phyloP scores from a whole-genome alignment of 2,329 filamentous ascomycete species.

The Colletotrichum godetiae region DNA sequence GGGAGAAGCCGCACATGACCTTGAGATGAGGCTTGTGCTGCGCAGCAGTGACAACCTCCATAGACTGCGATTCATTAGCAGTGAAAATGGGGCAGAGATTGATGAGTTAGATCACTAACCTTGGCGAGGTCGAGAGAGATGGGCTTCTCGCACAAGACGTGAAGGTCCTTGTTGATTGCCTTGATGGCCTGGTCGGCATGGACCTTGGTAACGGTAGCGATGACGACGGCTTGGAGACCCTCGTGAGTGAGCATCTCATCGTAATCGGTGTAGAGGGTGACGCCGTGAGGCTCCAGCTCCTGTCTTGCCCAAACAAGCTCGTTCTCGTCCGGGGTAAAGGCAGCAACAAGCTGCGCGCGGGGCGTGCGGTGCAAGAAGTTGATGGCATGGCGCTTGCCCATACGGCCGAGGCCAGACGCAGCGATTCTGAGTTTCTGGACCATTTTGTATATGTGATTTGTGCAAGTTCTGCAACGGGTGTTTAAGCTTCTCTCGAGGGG shows the following conservation, averaged over 20 bases:
- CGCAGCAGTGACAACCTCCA: slow-evolving; percentile 65
- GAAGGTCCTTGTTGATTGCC: slow-evolving; percentile 64
- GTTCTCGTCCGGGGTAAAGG: slow-evolving; percentile 56
- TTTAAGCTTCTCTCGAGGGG: neutral
- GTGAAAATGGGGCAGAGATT: neutral
- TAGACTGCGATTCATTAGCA: slow-evolving; percentile 59
- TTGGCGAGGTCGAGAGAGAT: slow-evolving; percentile 68
- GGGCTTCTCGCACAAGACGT: slow-evolving; percentile 71
- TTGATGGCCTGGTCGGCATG: slow-evolving; percentile 68
- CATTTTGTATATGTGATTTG: neutral
- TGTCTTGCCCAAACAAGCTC: slow-evolving; percentile 57
- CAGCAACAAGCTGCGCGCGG: slow-evolving; percentile 60
- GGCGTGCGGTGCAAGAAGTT: slow-evolving; percentile 59
- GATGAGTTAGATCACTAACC: slow-evolving; percentile 45
- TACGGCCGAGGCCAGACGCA: slow-evolving; percentile 62
- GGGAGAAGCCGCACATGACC: slow-evolving; percentile 62
- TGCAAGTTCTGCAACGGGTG: no score
- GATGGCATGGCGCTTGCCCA: slow-evolving; percentile 62
- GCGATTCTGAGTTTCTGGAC: slow-evolving; percentile 52
- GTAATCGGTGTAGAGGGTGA: slow-evolving; percentile 57
- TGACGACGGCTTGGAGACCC: slow-evolving; percentile 54
- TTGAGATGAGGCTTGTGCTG: slow-evolving; percentile 68
- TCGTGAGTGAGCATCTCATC: slow-evolving; percentile 56
- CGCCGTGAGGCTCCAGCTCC: slow-evolving; percentile 54
- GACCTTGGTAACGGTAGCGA: slow-evolving; percentile 58